Base-by-base conservation (phyloP, 768 basidiomycete genomes). In the Lactarius pseudohatsudake region DNA sequence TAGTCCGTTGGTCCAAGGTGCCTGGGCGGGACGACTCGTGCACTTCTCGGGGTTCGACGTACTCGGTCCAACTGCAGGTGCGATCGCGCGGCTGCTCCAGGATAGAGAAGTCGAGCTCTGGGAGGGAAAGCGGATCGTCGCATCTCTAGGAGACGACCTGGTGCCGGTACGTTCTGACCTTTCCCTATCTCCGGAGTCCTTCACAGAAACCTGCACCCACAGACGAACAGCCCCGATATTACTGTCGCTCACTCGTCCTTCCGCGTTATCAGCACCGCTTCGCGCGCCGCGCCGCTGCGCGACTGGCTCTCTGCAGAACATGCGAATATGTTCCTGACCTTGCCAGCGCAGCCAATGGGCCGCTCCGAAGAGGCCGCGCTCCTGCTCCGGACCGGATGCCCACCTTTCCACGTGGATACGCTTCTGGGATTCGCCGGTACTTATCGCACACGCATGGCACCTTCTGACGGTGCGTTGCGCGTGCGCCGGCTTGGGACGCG, bases 231-330 rank as follows among this genome's bases (percentile, higher is more conserved):
- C 1, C 79, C 79, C 10, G 79, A 81, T 38, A 80, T 87, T 9
- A 81, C 81, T 6, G 74, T 83, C 26, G 77, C 81, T 0, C 85
- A 86, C 64, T 81, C 83, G 2, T 83, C 86, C 5, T 86, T 88
- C 78, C 81, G 87, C 32, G 74, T 86, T 64, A 84, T 88, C 68
- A 79, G 78, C 59, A 88, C 87, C 0, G 84, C 86, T 7, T 87
- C 86, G 45, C 87, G 85, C 71, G 86, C 86, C 1, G 73, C 84
- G 1, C 82, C 84, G n/a, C 76, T 87, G n/a, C 84, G 85, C 70
- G 86, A 88, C 71, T 89, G 87, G 87, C 80, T 89, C 34, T 79
- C 81, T 1, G 82, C 84, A 65, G 87, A 89, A 71, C 84, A 88
- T 72, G 82, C 85, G 30, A 88, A 88, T 71, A 88, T 88, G 86